Evolutionary conservation across 441 rosid genomes (phyloP), one percentile per base, ranked within the genome.

Genomic region (Populus hybrid): DNA sequence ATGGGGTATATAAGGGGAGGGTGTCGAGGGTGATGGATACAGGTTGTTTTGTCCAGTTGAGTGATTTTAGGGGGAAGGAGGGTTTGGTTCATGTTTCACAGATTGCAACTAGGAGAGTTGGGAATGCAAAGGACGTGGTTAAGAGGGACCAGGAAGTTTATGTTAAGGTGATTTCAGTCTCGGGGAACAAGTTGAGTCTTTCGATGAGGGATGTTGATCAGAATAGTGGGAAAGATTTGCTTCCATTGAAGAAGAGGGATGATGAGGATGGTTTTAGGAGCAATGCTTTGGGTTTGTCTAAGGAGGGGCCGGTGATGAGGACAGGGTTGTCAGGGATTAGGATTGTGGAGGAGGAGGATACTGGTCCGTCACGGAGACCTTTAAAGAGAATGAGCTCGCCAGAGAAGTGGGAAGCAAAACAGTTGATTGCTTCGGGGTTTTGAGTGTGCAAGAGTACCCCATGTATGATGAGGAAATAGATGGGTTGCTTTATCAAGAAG

Each of bases 351-450:
- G 94, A 92, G 79, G 87, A 75, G 72, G 85, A 82, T 78, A 84
- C 74, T 9, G 87, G 81, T 16, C 91, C 93, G 33, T 91, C 89
- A 1, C 87, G 95, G 67, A 84, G 92, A 72, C 97, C 94, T 0
- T 76, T 90, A 87, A 91, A 91, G 87, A 90, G 93, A 85, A 92
- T 92, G 95, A 92, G 95, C 74, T 92, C 95, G 1, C 94, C 95
- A 1, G 97, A 92, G 92, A 92, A 76, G 76, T 92, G 98, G 98
- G 98, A 94, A 82, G 97, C 94, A 1, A 92, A 92, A 73, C 97
- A 92, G 81, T 81, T 92, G 87, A 89, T 92, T 81, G 97, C 95
- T 69, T 90, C 98, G 10, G 97, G 61, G 97, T 89, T 28, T 64
- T 94, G 80, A 75, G 87, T 14, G 87, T 88, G 9, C 74, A 77